A percentile compares a stretch with the other conserved stretches of the same genome.
Evolutionary conservation across 345 rosid genomes (phyloP).

Genomic region (Populus deltoides): DNA sequence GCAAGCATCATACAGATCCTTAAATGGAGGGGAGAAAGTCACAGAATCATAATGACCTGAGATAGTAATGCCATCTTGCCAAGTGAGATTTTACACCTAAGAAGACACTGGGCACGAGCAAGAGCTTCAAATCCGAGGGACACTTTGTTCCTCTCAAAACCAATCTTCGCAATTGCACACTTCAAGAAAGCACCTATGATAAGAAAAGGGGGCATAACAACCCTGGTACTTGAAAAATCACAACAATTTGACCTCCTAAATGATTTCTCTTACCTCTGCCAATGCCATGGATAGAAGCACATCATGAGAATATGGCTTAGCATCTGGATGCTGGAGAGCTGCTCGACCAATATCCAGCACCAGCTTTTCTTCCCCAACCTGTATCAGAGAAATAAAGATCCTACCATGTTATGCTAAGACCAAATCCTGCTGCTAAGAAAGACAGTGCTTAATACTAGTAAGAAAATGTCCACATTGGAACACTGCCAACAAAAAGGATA

Average conservation of each 20-base stretch:
- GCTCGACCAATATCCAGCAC: constrained; percentile 75
- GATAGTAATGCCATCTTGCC: constrained; percentile 67
- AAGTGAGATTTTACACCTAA: constrained; percentile 78
- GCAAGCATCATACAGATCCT: neutral
- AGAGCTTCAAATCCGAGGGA: constrained; percentile 97
- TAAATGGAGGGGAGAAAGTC: neutral
- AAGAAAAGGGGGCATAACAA: constrained; percentile 59
- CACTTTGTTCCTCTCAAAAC: constrained; percentile 80
- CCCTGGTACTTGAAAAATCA: constrained; percentile 34
- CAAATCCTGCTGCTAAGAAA: neutral
- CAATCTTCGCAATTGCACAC: constrained; percentile 89
- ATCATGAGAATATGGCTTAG: constrained; percentile 80
- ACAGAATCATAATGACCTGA: constrained; percentile 48
- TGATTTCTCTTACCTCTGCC: constrained; percentile 76
- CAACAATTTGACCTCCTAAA: constrained; percentile 27
- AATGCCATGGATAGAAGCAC: constrained; percentile 85
- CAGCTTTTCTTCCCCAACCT: constrained; percentile 86
- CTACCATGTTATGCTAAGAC: constrained; percentile 14
- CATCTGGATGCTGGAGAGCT: constrained; percentile 74
- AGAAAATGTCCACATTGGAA: neutral
- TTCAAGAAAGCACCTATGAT: constrained; percentile 75
- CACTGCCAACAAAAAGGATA: neutral
- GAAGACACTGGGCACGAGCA: constrained; percentile 86
- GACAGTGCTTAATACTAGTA: neutral
- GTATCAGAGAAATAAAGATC: constrained; percentile 24